phyloP scores from a whole-genome alignment of 768 basidiomycete genomes.

The Daedaleopsis nitida region DNA sequence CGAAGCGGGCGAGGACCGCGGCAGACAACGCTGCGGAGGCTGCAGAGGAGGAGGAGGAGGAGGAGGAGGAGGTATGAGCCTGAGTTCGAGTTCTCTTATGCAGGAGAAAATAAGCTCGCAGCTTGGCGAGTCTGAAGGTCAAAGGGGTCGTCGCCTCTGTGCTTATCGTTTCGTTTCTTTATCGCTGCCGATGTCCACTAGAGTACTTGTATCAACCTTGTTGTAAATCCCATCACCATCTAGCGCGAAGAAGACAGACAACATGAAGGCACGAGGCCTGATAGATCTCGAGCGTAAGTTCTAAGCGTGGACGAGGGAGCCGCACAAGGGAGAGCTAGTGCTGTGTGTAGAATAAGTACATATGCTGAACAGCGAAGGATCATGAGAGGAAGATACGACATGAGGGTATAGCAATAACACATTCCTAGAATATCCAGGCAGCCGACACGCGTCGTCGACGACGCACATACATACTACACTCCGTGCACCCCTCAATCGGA shows the following conservation, averaged over 20 bases:
- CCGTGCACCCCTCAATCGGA: neutral
- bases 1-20: slow-evolving; percentile 34
- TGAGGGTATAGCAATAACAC: slow-evolving; percentile 23
- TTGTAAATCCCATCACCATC: neutral
- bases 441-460: too few species aligned
- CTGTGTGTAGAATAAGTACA: neutral
- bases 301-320: too few species aligned
- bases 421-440: slow-evolving; percentile 18
- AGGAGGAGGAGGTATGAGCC: slow-evolving; percentile 11
- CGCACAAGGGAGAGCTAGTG: too few species aligned
- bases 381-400: slow-evolving; percentile 4
- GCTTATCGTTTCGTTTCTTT: slow-evolving; percentile 10
- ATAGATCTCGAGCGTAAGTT: too few species aligned
- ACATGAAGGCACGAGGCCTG: neutral
- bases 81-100: too few species aligned
- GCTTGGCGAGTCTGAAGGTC: neutral
- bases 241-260: neutral
- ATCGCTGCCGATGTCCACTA: neutral
- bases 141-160: neutral
- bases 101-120: too few species aligned
- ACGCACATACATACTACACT: neutral
- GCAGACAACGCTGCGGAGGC: slow-evolving; percentile 7
- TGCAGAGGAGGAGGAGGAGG: slow-evolving; percentile 10
- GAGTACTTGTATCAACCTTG: neutral
- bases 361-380: neutral